A percentile compares a stretch with the other conserved stretches of the same genome.
These are phyloP conservation scores for Viola pubescens DNA, from an alignment of 441 rosid species.

Conservation along the genomic window DNA sequence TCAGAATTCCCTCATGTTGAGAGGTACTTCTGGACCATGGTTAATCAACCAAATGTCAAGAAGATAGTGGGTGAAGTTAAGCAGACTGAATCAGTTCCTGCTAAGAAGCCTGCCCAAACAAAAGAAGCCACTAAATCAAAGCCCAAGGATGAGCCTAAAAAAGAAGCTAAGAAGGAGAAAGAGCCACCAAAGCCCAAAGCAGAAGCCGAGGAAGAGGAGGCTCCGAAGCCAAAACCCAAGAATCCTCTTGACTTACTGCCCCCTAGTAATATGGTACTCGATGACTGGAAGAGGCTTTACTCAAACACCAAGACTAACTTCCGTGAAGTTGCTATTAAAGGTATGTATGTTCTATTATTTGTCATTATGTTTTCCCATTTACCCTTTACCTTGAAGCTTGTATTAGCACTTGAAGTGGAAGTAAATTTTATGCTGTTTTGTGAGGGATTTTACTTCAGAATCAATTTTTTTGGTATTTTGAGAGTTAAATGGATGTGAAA, in stretches of 20 bases:
- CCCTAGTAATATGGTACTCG: conserved; percentile 78
- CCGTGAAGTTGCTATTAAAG: conserved; percentile 87
- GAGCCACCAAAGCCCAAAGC: conserved; percentile 50
- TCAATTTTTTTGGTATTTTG: no score
- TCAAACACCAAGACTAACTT: conserved; percentile 83
- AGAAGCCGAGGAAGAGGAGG: conserved; percentile 46
- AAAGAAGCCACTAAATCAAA: conserved; percentile 51
- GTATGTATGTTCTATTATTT: conserved; percentile 20
- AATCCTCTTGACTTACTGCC: conserved; percentile 83
- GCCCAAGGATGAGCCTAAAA: conserved; percentile 43
- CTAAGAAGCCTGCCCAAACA: conserved; percentile 43
- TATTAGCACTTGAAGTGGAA: no score
- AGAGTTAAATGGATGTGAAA: no score
- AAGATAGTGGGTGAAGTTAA: conserved; percentile 68
- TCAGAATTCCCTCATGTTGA: conserved; percentile 78
- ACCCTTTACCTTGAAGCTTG: no score
- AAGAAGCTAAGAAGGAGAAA: conserved; percentile 24
- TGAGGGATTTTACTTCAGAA: no score
- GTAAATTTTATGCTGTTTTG: no score
- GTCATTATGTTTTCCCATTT: no score
- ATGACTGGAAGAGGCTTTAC: conserved; percentile 92
- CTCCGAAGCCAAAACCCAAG: conserved; percentile 81
- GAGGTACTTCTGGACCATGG: conserved; percentile 91
- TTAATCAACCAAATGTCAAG: conserved; percentile 68
- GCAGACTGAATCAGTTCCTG: conserved; percentile 48